Conservation (phyloP, 257 asterid species). For the Petrea volubilis region DNA sequence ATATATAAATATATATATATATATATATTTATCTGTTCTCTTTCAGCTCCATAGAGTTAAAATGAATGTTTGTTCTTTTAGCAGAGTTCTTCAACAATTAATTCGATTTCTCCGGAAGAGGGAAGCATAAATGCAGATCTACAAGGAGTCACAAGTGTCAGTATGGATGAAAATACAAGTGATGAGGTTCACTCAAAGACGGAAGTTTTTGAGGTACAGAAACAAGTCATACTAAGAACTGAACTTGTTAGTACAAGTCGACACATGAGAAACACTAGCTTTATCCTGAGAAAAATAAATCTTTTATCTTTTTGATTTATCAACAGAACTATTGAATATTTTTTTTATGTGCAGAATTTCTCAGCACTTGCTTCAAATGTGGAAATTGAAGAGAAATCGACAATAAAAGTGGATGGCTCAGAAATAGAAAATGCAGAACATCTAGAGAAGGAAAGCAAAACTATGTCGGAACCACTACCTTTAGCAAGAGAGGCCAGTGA, state of each 20-base stretch:
- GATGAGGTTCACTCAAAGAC: constrained; percentile 14
- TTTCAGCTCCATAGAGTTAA: not conserved
- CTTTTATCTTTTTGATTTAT: not conserved
- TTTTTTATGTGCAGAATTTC: constrained; percentile 21
- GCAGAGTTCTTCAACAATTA: constrained; percentile 23
- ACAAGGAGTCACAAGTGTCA: not conserved
- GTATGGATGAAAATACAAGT: constrained; percentile 3
- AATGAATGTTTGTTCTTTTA: constrained; percentile 7
- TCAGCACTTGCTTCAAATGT: constrained; percentile 21
- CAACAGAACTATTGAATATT: not conserved
- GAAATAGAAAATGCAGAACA: constrained; percentile 14
- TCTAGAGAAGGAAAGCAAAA: constrained; percentile 14
- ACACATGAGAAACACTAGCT: not conserved
- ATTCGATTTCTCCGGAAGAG: constrained; percentile 14
- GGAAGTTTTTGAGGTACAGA: constrained; percentile 29
- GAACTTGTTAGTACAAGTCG: not conserved
- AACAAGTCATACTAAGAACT: not conserved
- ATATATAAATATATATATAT: no score
- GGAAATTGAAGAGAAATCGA: constrained; percentile 17
- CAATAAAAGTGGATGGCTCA: constrained; percentile 15
- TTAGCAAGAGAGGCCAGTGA: constrained; percentile 20
- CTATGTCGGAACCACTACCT: constrained; percentile 7
- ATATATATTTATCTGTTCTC: not conserved
- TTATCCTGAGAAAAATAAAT: constrained; percentile 1
- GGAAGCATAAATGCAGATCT: constrained; percentile 15